These are phyloP conservation scores for Penicillium olsonii DNA, from an alignment of 2,329 filamentous ascomycete species.

Conservation along the genomic window DNA sequence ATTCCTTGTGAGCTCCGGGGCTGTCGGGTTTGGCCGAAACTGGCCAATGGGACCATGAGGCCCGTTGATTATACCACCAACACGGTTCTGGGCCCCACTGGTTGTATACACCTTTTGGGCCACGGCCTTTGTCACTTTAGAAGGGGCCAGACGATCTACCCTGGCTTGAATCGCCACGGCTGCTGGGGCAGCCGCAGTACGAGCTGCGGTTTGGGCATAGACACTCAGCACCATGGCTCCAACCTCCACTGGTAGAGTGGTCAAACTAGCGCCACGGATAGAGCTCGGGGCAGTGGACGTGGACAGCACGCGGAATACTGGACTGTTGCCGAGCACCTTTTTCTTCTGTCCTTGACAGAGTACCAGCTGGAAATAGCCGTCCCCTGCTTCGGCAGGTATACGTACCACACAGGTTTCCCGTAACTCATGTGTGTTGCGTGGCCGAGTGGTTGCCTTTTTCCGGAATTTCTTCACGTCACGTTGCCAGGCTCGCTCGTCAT, in stretches of 20 bases:
- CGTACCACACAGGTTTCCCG: slow-evolving; percentile 66
- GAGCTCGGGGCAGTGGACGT: slow-evolving; percentile 63
- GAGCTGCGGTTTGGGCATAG: slow-evolving; percentile 41
- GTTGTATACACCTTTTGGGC: slow-evolving; percentile 34
- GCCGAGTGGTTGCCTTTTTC: slow-evolving; percentile 54
- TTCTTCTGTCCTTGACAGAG: slow-evolving; percentile 59
- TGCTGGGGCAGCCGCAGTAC: slow-evolving; percentile 26
- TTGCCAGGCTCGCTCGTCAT: slow-evolving; percentile 67
- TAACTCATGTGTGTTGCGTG: slow-evolving; percentile 53
- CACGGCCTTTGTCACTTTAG: slow-evolving; percentile 33
- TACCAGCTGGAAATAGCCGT: slow-evolving; percentile 70
- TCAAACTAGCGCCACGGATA: slow-evolving; percentile 64
- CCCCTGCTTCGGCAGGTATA: slow-evolving; percentile 62
- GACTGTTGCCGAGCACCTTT: slow-evolving; percentile 64
- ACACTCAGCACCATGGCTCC: slow-evolving; percentile 51
- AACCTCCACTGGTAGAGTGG: slow-evolving; percentile 66
- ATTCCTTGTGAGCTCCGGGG: not conserved
- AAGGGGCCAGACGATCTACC: slow-evolving; percentile 30
- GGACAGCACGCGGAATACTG: slow-evolving; percentile 69
- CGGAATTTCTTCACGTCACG: slow-evolving; percentile 66
- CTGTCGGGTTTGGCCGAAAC: slow-evolving; percentile 29
- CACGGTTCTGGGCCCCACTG: slow-evolving; percentile 29
- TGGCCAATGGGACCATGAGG: slow-evolving; percentile 37
- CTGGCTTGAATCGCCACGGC: slow-evolving; percentile 27
- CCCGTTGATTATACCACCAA: slow-evolving; percentile 36